A percentile compares a stretch with the other conserved stretches of the same genome.
phyloP scores from a whole-genome alignment of 2,329 filamentous ascomycete species.

The Periconia digitata region DNA sequence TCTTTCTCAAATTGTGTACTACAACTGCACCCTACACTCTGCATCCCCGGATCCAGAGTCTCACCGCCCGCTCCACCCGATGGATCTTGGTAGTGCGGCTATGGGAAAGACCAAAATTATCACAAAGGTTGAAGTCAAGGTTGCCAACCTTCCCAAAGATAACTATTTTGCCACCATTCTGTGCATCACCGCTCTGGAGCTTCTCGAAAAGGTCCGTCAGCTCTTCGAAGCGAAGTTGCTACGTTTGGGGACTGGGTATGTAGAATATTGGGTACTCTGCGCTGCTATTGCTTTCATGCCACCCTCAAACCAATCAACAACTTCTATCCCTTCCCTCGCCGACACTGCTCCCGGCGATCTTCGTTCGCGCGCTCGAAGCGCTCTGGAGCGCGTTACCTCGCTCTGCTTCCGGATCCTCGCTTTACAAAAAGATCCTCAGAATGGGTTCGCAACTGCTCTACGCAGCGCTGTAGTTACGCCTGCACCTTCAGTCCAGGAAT shows the following conservation, averaged over 20 bases:
- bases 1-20: slow-evolving; percentile 27
- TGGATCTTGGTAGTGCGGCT: slow-evolving; percentile 8
- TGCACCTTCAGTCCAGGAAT: slow-evolving; percentile 9
- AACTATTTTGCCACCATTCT: slow-evolving; percentile 30
- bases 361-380: slow-evolving; percentile 23
- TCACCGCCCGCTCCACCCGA: slow-evolving; percentile 3
- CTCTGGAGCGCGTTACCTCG: slow-evolving; percentile 28
- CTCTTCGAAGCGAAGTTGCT: slow-evolving; percentile 38
- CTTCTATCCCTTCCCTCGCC: slow-evolving; percentile 20
- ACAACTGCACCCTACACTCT: slow-evolving; percentile 22
- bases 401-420: slow-evolving; percentile 33
- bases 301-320: slow-evolving; percentile 14
- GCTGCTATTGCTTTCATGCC: slow-evolving; percentile 36
- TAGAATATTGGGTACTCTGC: slow-evolving; percentile 39
- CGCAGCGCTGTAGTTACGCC: slow-evolving; percentile 18
- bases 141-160: slow-evolving; percentile 24
- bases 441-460: slow-evolving; percentile 22
- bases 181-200: slow-evolving; percentile 25
- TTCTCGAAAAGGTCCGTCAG: slow-evolving; percentile 31
- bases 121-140: slow-evolving; percentile 11
- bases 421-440: slow-evolving; percentile 30
- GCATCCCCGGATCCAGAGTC: slow-evolving; percentile 1
- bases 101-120: slow-evolving; percentile 4
- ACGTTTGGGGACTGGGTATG: slow-evolving; percentile 39
- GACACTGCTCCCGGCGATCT: slow-evolving; percentile 17